A percentile compares a stretch with the other conserved stretches of the same genome.
Conservation (phyloP, 2,329 filamentous ascomycete genomes). For the Hypoxylon sp. region DNA sequence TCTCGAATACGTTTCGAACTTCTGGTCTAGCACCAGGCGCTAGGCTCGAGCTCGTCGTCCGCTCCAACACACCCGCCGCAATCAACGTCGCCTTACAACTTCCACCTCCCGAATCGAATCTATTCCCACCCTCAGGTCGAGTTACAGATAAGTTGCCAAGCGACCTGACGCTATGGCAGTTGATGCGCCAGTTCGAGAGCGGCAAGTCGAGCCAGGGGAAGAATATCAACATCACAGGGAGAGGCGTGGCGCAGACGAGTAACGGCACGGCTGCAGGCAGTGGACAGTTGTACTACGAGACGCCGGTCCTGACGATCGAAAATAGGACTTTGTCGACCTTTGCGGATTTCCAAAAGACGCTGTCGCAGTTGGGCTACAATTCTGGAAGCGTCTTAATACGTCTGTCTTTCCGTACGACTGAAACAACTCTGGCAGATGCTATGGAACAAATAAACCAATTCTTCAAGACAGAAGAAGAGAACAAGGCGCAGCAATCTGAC, state of each 20-base stretch:
- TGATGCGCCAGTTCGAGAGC: conserved; percentile 91
- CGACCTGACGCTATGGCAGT: conserved; percentile 87
- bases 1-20: conserved; percentile 85
- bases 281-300: conserved; percentile 89
- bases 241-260: conserved; percentile 75
- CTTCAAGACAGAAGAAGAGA: conserved; percentile 68
- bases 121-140: conserved; percentile 72
- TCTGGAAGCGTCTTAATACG: conserved; percentile 84
- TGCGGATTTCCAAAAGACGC: conserved; percentile 86
- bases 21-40: conserved; percentile 87
- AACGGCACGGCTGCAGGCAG: conserved; percentile 67
- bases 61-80: conserved; percentile 85
- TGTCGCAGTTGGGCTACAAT: conserved; percentile 89
- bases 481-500: conserved; percentile 38
- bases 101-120: conserved; percentile 75
- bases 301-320: conserved; percentile 86
- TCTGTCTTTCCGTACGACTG: conserved; percentile 80
- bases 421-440: conserved; percentile 84
- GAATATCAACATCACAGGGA: conserved; percentile 84
- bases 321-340: conserved; percentile 83
- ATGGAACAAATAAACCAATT: conserved; percentile 84
- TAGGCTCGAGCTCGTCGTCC: conserved; percentile 90
- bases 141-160: conserved; percentile 89
- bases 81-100: conserved; percentile 92
- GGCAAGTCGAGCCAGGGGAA: conserved; percentile 71